phyloP scores from a whole-genome alignment of 2,329 filamentous ascomycete species.

The Alternaria gaisen region DNA sequence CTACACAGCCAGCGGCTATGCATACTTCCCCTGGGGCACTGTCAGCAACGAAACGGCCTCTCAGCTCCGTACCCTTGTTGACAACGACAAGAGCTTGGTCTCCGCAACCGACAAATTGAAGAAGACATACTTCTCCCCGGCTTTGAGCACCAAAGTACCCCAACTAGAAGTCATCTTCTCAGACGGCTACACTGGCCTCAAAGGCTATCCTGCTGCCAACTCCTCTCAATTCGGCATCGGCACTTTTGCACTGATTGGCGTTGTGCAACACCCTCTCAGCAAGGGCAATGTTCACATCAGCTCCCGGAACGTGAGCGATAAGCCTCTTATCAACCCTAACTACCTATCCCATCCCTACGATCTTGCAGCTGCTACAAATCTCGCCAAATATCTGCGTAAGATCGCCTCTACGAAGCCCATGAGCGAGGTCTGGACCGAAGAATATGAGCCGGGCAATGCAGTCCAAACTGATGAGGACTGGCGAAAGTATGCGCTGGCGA shows the following conservation, averaged over 20 bases:
- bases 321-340: conserved; percentile 41
- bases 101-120: conserved; percentile 31
- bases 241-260: conserved; percentile 49
- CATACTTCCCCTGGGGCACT: conserved; percentile 56
- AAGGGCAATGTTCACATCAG: conserved; percentile 38
- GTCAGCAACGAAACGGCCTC: conserved; percentile 46
- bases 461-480: conserved; percentile 40
- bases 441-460: conserved; percentile 42
- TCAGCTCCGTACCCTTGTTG: conserved; percentile 46
- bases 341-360: conserved; percentile 42
- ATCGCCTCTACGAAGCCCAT: conserved; percentile 34
- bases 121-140: conserved; percentile 48
- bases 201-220: conserved; percentile 43
- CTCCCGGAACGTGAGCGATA: conserved; percentile 32
- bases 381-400: conserved; percentile 41
- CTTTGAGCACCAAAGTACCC: conserved; percentile 43
- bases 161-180: conserved; percentile 58
- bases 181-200: conserved; percentile 56
- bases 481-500: conserved; percentile 26
- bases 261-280: conserved; percentile 47
- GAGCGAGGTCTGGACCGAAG: conserved; percentile 40
- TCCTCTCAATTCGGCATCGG: conserved; percentile 37
- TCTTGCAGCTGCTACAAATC: conserved; percentile 28
- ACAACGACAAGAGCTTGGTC: conserved; percentile 23
- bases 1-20: conserved; percentile 52